Base-by-base conservation (phyloP, 2,329 filamentous ascomycete genomes). In the Alternaria alternata region DNA sequence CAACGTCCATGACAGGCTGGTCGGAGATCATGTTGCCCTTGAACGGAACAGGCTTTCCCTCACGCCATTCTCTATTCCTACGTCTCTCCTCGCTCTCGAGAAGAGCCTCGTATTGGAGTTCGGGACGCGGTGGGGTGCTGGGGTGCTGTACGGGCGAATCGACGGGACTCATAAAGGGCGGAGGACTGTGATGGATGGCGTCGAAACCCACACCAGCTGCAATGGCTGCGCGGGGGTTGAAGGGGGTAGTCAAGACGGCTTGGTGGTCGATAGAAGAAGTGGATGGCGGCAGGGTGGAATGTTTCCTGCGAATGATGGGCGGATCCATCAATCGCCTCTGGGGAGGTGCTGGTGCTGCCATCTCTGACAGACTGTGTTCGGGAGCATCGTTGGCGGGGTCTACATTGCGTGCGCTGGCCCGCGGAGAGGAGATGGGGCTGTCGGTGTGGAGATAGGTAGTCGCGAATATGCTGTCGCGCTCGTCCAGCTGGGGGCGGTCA, bases 391-490 rank as follows among this genome's bases (percentile, higher is more conserved):
- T 63, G 61, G 63, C 46, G 32, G 62, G 7, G 32, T 64, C 54
- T 47, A 55, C 34, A 48, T 59, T 65, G 62, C 59, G 63, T 57
- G 70, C 66, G 59, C 57, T 65, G 78, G 79, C 61, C 71, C 64
- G 69, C 20, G 76, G 76, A 9, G 78, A 78, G 24, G 75, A 71
- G 18, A 71, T 73, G 65, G 83, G 82, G 69, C 79, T 84, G 63
- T 84, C 83, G 54, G 83, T 81, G 60, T 81, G 80, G 1, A 84
- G 77, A 74, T 88, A 89, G 65, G 86, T 86, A 34, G 86, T 88
- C 53, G 87, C 86, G 70, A 88, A 88, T 73, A 89, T 88, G 75
- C 84, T 87, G 74, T 89, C 87, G 68, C 87, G 79, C 75, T 89
- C 87, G 26, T 85, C 86, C 64, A 88, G 79, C 76, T 86, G 86